These are phyloP conservation scores for Syzygium aqueum DNA, from an alignment of 345 rosid genomes.

Conservation along the genomic window DNA sequence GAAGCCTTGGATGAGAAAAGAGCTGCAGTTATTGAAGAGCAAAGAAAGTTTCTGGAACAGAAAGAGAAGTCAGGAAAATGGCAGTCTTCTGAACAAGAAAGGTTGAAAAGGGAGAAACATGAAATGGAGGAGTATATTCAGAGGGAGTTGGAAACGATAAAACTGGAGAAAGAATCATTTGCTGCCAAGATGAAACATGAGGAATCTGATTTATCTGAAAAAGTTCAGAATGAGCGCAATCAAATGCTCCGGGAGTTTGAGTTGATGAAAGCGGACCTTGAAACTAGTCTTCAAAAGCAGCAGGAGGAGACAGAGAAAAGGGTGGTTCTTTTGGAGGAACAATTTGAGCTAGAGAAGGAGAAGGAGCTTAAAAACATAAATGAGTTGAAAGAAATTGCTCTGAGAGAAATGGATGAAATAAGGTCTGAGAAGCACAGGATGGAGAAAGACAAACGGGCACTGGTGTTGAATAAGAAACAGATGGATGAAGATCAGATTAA, in stretches of 20 bases:
- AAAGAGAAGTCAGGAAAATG: conserved; percentile 33
- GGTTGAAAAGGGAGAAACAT: conserved; percentile 48
- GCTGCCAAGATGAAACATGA: conserved; percentile 58
- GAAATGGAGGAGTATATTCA: conserved; percentile 29
- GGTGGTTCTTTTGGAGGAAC: conserved; percentile 26
- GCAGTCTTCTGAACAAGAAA: conserved; percentile 35
- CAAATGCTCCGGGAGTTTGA: conserved; percentile 54
- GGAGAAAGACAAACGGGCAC: conserved; percentile 39
- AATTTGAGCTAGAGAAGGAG: conserved; percentile 38
- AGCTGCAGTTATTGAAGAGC: conserved; percentile 30
- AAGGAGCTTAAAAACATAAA: conserved; percentile 29
- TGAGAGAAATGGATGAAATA: conserved; percentile 45
- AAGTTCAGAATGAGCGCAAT: conserved; percentile 35
- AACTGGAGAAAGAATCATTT: conserved; percentile 56
- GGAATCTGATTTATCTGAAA: conserved; percentile 39
- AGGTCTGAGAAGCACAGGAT: conserved; percentile 31
- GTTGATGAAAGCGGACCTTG: conserved; percentile 32
- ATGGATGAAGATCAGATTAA: conserved; percentile 47
- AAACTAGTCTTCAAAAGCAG: conserved; percentile 29
- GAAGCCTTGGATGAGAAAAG: conserved; percentile 66
- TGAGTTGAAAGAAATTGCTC: conserved; percentile 34
- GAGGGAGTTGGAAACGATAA: conserved; percentile 46
- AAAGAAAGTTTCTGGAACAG: conserved; percentile 33
- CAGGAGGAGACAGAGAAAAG: conserved; percentile 47
- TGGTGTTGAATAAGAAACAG: conserved; percentile 34